phyloP scores from a whole-genome alignment of 345 rosid genomes.

The Melaleuca quinquenervia region DNA sequence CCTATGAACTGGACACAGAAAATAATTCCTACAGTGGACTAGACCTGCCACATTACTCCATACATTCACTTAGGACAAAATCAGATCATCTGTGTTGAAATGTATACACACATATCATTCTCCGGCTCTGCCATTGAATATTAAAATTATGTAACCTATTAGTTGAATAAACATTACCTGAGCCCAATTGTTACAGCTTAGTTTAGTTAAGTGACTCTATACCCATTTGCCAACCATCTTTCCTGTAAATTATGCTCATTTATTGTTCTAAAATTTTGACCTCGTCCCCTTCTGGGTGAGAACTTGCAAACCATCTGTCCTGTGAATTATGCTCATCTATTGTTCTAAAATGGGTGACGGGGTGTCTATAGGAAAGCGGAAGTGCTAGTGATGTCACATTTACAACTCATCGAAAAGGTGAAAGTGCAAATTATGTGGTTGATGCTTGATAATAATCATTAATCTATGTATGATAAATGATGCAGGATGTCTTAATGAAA shows the following conservation, averaged over 20 bases:
- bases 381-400: background rate
- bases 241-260: background rate
- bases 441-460: background rate
- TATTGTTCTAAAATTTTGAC: background rate
- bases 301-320: background rate
- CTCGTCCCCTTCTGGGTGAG: too few relatives aligned
- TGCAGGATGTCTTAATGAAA: background rate
- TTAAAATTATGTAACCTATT: background rate
- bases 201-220: background rate
- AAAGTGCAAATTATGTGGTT: background rate
- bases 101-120: background rate
- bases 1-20: background rate
- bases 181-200: background rate
- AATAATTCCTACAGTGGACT: background rate
- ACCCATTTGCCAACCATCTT: background rate
- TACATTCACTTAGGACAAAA: background rate
- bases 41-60: background rate
- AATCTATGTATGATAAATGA: background rate
- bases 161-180: background rate
- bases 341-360: background rate
- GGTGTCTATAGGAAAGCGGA: background rate
- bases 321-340: background rate
- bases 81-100: background rate
- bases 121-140: background rate
- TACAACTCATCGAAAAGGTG: background rate